Percentiles rank a stretch among this genome's conserved stretches.
Evolutionary conservation across 2,329 filamentous ascomycete genomes (phyloP).

Genomic region (Calonectria hawksworthii): DNA sequence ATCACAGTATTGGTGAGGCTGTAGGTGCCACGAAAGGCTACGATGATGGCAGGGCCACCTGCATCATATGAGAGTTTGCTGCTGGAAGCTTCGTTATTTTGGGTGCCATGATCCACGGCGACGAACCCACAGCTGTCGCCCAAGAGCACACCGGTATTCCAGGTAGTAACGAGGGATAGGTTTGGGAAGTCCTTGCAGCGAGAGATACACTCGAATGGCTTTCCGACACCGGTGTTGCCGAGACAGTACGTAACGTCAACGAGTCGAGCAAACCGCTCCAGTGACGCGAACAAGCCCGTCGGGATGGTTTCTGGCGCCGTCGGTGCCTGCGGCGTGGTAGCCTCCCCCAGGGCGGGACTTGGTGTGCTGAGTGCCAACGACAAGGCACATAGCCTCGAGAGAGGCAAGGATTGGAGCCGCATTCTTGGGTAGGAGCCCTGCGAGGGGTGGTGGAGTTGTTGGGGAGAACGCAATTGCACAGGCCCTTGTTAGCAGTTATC

Average conservation of each 20-base stretch:
- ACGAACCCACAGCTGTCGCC: conserved; percentile 96
- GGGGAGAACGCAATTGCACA: not conserved
- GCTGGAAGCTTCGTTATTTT: conserved; percentile 32
- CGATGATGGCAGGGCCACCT: conserved; percentile 70
- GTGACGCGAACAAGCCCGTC: conserved; percentile 77
- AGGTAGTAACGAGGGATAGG: conserved; percentile 85
- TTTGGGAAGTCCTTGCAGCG: conserved; percentile 87
- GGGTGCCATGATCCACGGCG: conserved; percentile 78
- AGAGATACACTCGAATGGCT: conserved; percentile 88
- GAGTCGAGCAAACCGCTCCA: conserved; percentile 90
- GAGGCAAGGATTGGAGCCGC: conserved; percentile 8
- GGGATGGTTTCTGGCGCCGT: conserved; percentile 60
- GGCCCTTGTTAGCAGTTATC: not conserved
- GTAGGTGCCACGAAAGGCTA: conserved; percentile 95
- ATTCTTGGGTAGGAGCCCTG: conserved; percentile 24
- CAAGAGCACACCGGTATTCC: conserved; percentile 90
- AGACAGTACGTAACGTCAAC: conserved; percentile 98
- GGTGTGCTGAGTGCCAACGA: conserved; percentile 35
- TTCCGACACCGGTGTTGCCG: conserved; percentile 82
- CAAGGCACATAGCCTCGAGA: conserved; percentile 29
- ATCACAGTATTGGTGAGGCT: conserved; percentile 92
- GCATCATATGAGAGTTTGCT: conserved; percentile 19
- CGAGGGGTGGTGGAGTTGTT: not conserved
- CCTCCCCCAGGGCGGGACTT: conserved; percentile 25
- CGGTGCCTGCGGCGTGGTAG: not conserved